These are phyloP conservation scores for Sporothrix protearum DNA, from an alignment of 2,329 filamentous ascomycete genomes.

Conservation along the genomic window DNA sequence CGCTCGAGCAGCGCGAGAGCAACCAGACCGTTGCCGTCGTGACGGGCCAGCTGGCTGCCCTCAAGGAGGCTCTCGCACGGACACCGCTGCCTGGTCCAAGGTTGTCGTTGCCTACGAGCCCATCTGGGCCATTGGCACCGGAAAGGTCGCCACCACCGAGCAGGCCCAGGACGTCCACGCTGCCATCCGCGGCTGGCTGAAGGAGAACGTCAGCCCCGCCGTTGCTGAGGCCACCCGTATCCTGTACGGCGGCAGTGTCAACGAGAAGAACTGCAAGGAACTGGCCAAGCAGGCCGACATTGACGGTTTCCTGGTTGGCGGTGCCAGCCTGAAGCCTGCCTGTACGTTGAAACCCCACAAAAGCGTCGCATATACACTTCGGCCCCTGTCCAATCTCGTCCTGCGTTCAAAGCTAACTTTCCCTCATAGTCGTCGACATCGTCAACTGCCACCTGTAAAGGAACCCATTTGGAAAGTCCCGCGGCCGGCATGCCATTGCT, in stretches of 20 bases:
- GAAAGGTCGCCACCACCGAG: slow-evolving; percentile 83
- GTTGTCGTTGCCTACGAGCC: slow-evolving; percentile 98
- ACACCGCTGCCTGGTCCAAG: slow-evolving; percentile 68
- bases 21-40: slow-evolving; percentile 82
- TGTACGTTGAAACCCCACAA: slow-evolving; percentile 56
- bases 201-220: slow-evolving; percentile 67
- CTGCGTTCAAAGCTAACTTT: slow-evolving; percentile 6
- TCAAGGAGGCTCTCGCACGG: slow-evolving; percentile 63
- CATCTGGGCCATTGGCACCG: slow-evolving; percentile 94
- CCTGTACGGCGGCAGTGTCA: slow-evolving; percentile 94
- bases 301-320: slow-evolving; percentile 95
- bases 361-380: neutral
- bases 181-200: slow-evolving; percentile 86
- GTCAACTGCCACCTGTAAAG: slow-evolving; percentile 55
- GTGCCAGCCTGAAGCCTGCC: slow-evolving; percentile 93
- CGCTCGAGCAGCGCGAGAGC: slow-evolving; percentile 83
- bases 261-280: slow-evolving; percentile 96
- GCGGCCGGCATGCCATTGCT: neutral
- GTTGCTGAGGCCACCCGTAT: slow-evolving; percentile 85
- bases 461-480: neutral
- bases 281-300: slow-evolving; percentile 90
- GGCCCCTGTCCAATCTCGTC: neutral
- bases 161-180: slow-evolving; percentile 94
- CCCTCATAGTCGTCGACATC: slow-evolving; percentile 54
- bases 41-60: slow-evolving; percentile 78